Conservation (phyloP, 2,329 filamentous ascomycete species). For the Bipolaris oryzae region DNA sequence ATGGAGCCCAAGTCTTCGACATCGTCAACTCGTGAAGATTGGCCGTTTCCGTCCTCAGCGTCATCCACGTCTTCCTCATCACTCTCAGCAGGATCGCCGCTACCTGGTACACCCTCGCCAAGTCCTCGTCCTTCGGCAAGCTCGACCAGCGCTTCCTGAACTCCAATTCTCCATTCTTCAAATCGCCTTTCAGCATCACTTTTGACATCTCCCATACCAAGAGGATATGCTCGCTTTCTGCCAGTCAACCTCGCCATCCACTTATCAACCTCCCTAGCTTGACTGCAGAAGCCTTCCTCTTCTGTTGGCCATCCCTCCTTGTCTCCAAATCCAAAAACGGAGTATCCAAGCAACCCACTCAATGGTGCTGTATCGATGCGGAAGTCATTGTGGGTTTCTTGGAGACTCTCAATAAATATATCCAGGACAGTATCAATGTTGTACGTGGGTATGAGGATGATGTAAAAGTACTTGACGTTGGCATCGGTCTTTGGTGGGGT, state of each 20-base stretch:
- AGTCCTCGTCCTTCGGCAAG: slow-evolving; percentile 60
- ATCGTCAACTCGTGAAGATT: slow-evolving; percentile 65
- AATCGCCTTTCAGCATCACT: slow-evolving; percentile 70
- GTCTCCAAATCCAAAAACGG: slow-evolving; percentile 93
- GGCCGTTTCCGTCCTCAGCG: slow-evolving; percentile 52
- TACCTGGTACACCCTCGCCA: slow-evolving; percentile 74
- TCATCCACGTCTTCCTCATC: slow-evolving; percentile 72
- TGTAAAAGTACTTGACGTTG: slow-evolving; percentile 73
- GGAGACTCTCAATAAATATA: slow-evolving; percentile 82
- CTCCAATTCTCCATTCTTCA: slow-evolving; percentile 76
- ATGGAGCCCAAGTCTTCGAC: slow-evolving; percentile 81
- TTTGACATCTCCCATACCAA: slow-evolving; percentile 88
- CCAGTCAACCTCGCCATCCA: slow-evolving; percentile 97
- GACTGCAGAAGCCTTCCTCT: slow-evolving; percentile 88
- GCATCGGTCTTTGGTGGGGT: slow-evolving; percentile 67
- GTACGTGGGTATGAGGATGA: slow-evolving; percentile 86
- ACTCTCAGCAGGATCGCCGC: slow-evolving; percentile 83
- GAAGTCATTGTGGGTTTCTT: slow-evolving; percentile 96
- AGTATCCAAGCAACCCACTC: slow-evolving; percentile 78
- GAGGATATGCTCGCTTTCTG: slow-evolving; percentile 82
- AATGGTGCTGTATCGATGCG: slow-evolving; percentile 89
- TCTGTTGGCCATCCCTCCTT: slow-evolving; percentile 90
- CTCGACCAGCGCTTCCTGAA: slow-evolving; percentile 72
- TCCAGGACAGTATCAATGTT: slow-evolving; percentile 93
- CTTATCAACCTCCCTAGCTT: slow-evolving; percentile 86